A percentile compares a stretch with the other conserved stretches of the same genome.
Conservation (phyloP, 2,329 filamentous ascomycete species). For the Hysterium pulicare region DNA sequence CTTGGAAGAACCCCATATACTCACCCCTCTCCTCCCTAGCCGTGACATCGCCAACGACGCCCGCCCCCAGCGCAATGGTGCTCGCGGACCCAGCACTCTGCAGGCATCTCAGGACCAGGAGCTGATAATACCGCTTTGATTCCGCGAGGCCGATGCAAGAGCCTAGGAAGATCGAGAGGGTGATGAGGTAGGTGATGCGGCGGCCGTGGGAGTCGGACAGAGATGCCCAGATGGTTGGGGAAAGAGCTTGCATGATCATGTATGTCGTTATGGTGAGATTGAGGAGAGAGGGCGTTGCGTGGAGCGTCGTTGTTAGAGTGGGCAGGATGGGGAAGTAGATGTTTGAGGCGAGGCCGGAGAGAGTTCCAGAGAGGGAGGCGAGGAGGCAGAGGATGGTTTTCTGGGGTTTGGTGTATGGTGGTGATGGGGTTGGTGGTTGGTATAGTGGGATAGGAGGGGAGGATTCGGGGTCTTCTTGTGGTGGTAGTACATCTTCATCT, state of each 20-base stretch:
- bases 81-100: conserved; percentile 44
- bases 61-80: conserved; percentile 43
- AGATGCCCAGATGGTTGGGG: conserved; percentile 42
- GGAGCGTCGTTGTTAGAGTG: conserved; percentile 39
- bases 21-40: conserved; percentile 40
- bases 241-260: conserved; percentile 44
- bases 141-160: conserved; percentile 42
- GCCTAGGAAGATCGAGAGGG: conserved; percentile 40
- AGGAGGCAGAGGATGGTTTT: background rate
- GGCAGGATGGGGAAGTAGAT: conserved; percentile 48
- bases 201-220: conserved; percentile 42
- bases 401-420: background rate
- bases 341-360: conserved; percentile 41
- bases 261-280: conserved; percentile 48
- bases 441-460: too few species aligned
- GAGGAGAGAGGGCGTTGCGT: conserved; percentile 33
- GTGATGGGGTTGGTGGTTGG: too few species aligned
- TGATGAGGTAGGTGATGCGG: conserved; percentile 37
- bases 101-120: conserved; percentile 41
- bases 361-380: conserved; percentile 1
- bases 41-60: conserved; percentile 43
- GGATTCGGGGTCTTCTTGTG: too few species aligned
- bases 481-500: too few species aligned
- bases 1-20: conserved; percentile 42
- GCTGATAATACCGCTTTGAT: conserved; percentile 35